These are phyloP conservation scores for Russula earlei DNA, from an alignment of 768 basidiomycete genomes.

Conservation along the genomic window DNA sequence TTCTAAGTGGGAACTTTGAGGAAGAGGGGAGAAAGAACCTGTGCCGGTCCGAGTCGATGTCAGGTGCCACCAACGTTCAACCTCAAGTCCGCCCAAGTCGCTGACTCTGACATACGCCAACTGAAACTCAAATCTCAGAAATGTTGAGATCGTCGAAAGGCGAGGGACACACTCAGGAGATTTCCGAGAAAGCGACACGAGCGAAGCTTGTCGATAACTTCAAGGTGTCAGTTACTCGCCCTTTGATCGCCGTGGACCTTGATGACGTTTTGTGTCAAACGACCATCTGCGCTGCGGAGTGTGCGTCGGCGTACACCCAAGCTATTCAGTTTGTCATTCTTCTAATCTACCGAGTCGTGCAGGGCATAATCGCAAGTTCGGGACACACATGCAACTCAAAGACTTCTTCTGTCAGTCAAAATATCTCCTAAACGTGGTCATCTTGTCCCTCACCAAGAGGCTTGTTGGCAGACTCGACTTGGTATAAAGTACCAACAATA, in stretches of 20 bases:
- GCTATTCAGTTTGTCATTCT: background rate
- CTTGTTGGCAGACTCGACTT: constrained; percentile 7
- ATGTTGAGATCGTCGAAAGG: background rate
- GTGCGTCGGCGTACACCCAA: constrained; percentile 4
- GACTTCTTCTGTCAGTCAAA: constrained; percentile 15
- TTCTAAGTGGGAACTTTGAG: background rate
- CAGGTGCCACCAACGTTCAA: too few species aligned
- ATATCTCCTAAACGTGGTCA: background rate
- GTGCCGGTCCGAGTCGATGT: too few species aligned
- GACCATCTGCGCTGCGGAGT: constrained; percentile 11
- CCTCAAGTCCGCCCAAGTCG: background rate
- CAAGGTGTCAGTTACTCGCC: background rate
- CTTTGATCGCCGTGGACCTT: constrained; percentile 14
- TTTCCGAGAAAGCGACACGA: background rate
- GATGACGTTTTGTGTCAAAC: constrained; percentile 17
- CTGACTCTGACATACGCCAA: background rate
- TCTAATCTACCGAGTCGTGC: background rate
- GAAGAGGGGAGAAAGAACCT: too few species aligned
- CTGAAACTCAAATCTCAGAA: background rate
- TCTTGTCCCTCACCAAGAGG: background rate
- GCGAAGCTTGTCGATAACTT: background rate
- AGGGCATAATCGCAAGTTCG: constrained; percentile 18
- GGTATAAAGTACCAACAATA: constrained; percentile 12
- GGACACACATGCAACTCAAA: constrained; percentile 14
- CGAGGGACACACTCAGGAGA: background rate